These are phyloP conservation scores for Sparassis latifolia DNA, from an alignment of 1,284 basidiomycete genomes.

Conservation along the genomic window DNA sequence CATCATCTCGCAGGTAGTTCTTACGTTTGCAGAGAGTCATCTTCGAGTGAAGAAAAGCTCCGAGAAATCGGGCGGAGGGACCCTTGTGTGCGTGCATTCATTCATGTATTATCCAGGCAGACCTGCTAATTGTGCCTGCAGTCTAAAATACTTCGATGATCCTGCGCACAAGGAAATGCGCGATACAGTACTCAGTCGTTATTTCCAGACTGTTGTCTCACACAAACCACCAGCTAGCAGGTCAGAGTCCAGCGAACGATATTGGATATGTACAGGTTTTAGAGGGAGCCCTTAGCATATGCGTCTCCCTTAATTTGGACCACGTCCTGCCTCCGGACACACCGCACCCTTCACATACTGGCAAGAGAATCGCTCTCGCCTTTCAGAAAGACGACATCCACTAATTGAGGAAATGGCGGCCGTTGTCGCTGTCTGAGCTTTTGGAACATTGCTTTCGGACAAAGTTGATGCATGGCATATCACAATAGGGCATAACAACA, in stretches of 20 bases:
- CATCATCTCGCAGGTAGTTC: conserved; percentile 57
- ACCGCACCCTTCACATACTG: no score
- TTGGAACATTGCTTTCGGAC: no score
- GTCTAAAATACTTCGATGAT: conserved; percentile 71
- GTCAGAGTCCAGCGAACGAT: conserved; percentile 63
- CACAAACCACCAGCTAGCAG: conserved; percentile 68
- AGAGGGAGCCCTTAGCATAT: conserved; percentile 20
- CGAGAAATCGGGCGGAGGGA: conserved; percentile 44
- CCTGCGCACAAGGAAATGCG: conserved; percentile 54
- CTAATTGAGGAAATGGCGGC: no score
- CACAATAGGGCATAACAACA: no score
- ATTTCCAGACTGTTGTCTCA: conserved; percentile 52
- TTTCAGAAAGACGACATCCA: no score
- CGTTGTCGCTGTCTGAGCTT: no score
- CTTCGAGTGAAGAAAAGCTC: conserved; percentile 40
- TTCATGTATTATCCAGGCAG: background rate
- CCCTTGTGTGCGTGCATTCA: conserved; percentile 51
- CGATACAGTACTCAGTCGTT: conserved; percentile 39
- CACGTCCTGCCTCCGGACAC: no score
- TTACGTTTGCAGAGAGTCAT: conserved; percentile 50
- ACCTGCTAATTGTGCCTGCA: conserved; percentile 19
- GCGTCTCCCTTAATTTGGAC: no score
- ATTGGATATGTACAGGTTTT: conserved; percentile 68
- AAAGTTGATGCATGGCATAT: no score
- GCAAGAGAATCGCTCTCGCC: no score